These are phyloP conservation scores for Penicillium verrucosum DNA, from an alignment of 2,329 filamentous ascomycete genomes.

Conservation along the genomic window DNA sequence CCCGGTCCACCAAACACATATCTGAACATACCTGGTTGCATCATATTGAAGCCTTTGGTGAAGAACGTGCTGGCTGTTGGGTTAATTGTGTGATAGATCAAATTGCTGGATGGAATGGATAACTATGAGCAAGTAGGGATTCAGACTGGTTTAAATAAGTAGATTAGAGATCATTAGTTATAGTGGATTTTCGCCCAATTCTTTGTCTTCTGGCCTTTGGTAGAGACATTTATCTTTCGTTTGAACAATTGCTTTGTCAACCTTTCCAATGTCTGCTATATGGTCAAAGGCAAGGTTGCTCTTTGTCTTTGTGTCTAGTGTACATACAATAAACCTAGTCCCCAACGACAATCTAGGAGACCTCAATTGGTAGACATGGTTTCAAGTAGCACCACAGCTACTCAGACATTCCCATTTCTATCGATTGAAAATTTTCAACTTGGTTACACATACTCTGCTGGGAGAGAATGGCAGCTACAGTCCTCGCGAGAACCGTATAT, in stretches of 20 bases:
- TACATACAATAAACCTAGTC: neutral
- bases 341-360: neutral
- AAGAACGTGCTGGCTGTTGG: neutral
- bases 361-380: neutral
- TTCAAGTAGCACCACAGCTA: neutral
- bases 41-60: neutral
- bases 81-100: neutral
- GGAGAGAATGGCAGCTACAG: neutral
- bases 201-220: neutral
- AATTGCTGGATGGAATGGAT: neutral
- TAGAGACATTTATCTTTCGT: neutral
- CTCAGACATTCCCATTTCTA: no score
- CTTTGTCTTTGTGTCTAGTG: neutral
- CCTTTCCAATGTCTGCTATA: neutral
- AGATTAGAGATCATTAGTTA: neutral
- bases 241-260: neutral
- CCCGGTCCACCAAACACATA: neutral
- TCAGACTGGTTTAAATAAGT: neutral
- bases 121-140: neutral
- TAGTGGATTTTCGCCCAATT: no score
- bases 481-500: neutral
- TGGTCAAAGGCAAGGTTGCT: no score
- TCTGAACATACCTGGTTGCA: neutral
- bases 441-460: neutral
- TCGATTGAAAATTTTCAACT: neutral